A percentile compares a stretch with the other conserved stretches of the same genome.
phyloP scores from a whole-genome alignment of 1,284 basidiomycete genomes.

The Tilletia caries region DNA sequence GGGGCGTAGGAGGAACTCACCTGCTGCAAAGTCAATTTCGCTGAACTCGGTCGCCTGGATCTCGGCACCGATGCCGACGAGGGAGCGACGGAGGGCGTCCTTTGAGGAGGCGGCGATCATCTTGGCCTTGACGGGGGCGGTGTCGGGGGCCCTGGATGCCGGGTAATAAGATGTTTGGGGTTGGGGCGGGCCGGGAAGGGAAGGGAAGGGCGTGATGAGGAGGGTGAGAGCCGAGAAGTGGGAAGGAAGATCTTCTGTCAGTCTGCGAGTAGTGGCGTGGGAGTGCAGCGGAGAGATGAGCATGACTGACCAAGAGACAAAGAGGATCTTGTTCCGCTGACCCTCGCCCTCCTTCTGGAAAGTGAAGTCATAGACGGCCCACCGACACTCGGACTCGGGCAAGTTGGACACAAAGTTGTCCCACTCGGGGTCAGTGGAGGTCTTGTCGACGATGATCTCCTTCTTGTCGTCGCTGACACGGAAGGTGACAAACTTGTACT shows the following conservation, averaged over 20 bases:
- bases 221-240: no score
- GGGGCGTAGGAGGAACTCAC: constrained; percentile 66
- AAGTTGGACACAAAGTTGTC: constrained; percentile 75
- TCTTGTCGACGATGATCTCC: constrained; percentile 58
- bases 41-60: constrained; percentile 80
- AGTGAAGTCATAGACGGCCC: constrained; percentile 89
- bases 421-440: constrained; percentile 60
- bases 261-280: no score
- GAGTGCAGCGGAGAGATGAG: neutral
- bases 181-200: no score
- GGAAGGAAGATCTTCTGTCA: no score
- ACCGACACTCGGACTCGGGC: constrained; percentile 74
- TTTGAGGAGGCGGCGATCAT: constrained; percentile 93
- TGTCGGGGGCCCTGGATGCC: constrained; percentile 80
- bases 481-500: constrained; percentile 83
- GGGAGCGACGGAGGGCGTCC: constrained; percentile 74
- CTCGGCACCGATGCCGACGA: constrained; percentile 68
- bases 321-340: constrained; percentile 84
- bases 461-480: constrained; percentile 65
- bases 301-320: constrained; percentile 71
- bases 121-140: constrained; percentile 82
- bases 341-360: constrained; percentile 74
- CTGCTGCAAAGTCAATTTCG: constrained; percentile 72
- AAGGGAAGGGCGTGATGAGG: no score
- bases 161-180: neutral